A percentile compares a stretch with the other conserved stretches of the same genome.
Conservation (phyloP, 2,329 filamentous ascomycete genomes). For the Fusarium sp. region DNA sequence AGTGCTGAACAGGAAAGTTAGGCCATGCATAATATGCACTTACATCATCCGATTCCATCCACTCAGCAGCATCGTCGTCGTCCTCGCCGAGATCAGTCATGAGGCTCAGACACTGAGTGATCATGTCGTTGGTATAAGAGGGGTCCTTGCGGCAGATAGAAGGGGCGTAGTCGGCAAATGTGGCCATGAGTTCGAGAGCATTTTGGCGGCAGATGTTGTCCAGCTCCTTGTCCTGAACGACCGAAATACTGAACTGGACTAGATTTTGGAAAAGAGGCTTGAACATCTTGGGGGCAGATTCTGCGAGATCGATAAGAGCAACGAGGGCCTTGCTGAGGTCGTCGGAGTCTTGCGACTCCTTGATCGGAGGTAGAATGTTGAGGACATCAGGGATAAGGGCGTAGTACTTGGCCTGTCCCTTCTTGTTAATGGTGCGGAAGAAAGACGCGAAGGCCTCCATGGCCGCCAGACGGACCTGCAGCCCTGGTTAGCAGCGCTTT, state of each 20-base stretch:
- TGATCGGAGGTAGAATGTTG: conserved; percentile 93
- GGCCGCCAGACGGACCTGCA: conserved; percentile 86
- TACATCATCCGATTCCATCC: conserved; percentile 92
- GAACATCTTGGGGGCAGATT: conserved; percentile 97
- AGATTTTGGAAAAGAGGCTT: conserved; percentile 92
- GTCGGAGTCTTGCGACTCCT: conserved; percentile 90
- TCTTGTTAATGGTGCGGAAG: conserved; percentile 91
- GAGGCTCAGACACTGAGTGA: conserved; percentile 95
- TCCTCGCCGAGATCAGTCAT: conserved; percentile 98
- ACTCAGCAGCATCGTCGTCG: conserved; percentile 94
- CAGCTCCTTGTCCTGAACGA: conserved; percentile 96
- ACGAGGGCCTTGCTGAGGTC: conserved; percentile 91
- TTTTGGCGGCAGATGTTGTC: conserved; percentile 93
- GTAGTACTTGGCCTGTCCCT: conserved; percentile 89
- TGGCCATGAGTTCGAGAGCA: conserved; percentile 95
- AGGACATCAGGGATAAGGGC: conserved; percentile 89
- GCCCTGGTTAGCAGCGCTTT: conserved; percentile 29
- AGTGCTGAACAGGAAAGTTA: conserved; percentile 5
- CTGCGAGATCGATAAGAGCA: conserved; percentile 92
- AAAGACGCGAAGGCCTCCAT: conserved; percentile 98
- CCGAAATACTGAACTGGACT: conserved; percentile 91
- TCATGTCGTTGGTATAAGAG: conserved; percentile 96
- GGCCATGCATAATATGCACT: conserved; percentile 49
- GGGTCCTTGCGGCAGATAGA: conserved; percentile 95
- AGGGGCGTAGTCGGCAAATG: conserved; percentile 94